Evolutionary conservation across 495 filamentous ascomycete genomes (phyloP).

Genomic region (Tuber melanosporum): DNA sequence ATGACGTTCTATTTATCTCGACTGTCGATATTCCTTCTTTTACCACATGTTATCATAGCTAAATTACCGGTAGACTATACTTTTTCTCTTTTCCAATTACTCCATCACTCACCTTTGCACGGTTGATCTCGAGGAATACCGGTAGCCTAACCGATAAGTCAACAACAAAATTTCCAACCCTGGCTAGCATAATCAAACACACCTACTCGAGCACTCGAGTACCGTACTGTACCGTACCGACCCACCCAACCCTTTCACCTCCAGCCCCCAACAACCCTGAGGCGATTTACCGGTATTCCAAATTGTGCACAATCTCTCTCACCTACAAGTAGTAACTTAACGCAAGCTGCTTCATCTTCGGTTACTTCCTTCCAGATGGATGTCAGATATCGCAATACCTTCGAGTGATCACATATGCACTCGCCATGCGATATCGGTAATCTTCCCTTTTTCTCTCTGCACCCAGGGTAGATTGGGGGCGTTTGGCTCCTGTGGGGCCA

Average conservation of each 20-base stretch:
- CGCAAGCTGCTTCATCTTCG: not conserved
- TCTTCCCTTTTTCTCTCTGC: not conserved
- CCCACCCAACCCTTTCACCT: not conserved
- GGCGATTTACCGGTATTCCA: not conserved
- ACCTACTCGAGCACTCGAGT: too few species aligned
- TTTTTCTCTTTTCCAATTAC: not conserved
- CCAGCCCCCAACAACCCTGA: not conserved
- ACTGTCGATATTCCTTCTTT: not conserved
- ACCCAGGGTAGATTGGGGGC: not conserved
- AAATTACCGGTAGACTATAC: not conserved
- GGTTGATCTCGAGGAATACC: not conserved
- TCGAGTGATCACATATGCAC: not conserved
- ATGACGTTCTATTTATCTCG: not conserved
- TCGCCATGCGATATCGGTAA: slow-evolving; percentile 1
- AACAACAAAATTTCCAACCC: not conserved
- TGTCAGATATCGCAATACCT: not conserved
- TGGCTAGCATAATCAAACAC: not conserved
- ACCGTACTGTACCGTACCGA: too few species aligned
- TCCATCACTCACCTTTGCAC: not conserved
- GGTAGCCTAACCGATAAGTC: not conserved
- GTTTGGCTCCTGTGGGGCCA: too few species aligned
- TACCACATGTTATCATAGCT: too few species aligned
- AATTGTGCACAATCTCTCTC: not conserved
- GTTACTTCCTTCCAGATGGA: not conserved
- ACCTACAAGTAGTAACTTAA: not conserved